A percentile compares a stretch with the other conserved stretches of the same genome.
These are phyloP conservation scores for Conringia planisiliqua DNA, from an alignment of 345 rosid species.

Conservation along the genomic window DNA sequence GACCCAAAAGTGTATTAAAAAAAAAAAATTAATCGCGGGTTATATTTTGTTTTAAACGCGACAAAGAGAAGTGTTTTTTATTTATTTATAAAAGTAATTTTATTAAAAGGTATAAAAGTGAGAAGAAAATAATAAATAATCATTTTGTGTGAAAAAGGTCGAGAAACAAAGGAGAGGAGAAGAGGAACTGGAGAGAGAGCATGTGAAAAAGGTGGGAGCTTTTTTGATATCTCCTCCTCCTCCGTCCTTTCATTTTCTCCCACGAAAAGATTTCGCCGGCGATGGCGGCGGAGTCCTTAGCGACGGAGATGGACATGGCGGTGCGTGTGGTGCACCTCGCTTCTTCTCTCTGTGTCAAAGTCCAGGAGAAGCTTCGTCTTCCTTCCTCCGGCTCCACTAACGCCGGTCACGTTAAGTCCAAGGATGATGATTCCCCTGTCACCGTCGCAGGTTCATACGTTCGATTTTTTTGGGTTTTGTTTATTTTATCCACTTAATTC, in stretches of 20 bases:
- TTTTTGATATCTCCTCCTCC: constrained; percentile 16
- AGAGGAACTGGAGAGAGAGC: neutral
- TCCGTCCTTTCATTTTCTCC: neutral
- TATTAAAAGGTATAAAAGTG: neutral
- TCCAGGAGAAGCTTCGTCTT: constrained; percentile 56
- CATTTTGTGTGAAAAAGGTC: neutral
- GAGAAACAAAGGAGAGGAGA: neutral
- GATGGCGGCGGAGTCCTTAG: constrained; percentile 32
- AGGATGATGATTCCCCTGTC: constrained; percentile 89
- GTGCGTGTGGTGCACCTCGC: constrained; percentile 81
- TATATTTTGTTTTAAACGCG: too few species aligned
- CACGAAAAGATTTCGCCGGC: constrained; percentile 22
- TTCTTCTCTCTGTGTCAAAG: constrained; percentile 72
- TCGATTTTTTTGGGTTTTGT: neutral
- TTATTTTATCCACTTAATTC: neutral
- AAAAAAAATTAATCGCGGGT: too few species aligned
- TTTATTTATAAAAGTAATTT: neutral
- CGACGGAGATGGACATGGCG: constrained; percentile 65
- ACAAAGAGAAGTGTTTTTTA: too few species aligned
- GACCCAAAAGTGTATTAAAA: too few species aligned
- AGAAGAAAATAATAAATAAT: neutral
- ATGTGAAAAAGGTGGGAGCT: constrained; percentile 5
- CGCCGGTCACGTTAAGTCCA: constrained; percentile 48
- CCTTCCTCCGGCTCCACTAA: constrained; percentile 35
- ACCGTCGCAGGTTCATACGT: constrained; percentile 67